Base-by-base conservation (phyloP, 75 land plant genomes). In the Gnetum montanum region DNA sequence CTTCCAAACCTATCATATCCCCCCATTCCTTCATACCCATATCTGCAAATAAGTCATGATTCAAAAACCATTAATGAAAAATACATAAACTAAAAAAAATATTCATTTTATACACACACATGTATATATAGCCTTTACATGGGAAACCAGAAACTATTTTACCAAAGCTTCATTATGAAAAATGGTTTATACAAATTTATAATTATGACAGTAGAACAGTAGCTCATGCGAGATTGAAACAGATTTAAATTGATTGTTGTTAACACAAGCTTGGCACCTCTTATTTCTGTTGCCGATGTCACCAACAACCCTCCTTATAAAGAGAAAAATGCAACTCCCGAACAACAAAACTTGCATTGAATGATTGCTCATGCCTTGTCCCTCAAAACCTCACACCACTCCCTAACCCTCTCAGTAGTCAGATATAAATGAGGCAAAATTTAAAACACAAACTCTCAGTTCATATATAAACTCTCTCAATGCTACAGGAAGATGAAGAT, bases 1-100 rank as follows among this genome's bases (percentile, higher is more conserved):
- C 62, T 64, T 34, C 34, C 50, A 1, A 74, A 76, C 43, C 82
- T 74, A n/a, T 77, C 76, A 74, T 74, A 76, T 38, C 70, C 72
- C 47, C 75, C 65, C 46, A 43, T 63, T 65, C 67, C 56, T 53
- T 80, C 88, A 71, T 76, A 63, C 23, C 71, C 72, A 62, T 66
- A 69, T 72, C 85, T 82, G 64, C 40, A 8, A 19, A 25, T 51
- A 15, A 50, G 22, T 19, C 25, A 29, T 30, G 20, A 13, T 54
- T 11, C 19, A 31, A 47, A 49, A 60, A 26, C 3, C 33, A 15
- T 19, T 22, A 34, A 38, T 33, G 20, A 13, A 38, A 40, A 26
- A 34, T 35, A 30, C 33, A 18, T 18, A 43, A 37, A 33, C 19
- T 15, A 67, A 0, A 41, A 43, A 8, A 18, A 50, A 29, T 8